phyloP scores from a whole-genome alignment of 768 basidiomycete genomes.

The Mycena amicta region DNA sequence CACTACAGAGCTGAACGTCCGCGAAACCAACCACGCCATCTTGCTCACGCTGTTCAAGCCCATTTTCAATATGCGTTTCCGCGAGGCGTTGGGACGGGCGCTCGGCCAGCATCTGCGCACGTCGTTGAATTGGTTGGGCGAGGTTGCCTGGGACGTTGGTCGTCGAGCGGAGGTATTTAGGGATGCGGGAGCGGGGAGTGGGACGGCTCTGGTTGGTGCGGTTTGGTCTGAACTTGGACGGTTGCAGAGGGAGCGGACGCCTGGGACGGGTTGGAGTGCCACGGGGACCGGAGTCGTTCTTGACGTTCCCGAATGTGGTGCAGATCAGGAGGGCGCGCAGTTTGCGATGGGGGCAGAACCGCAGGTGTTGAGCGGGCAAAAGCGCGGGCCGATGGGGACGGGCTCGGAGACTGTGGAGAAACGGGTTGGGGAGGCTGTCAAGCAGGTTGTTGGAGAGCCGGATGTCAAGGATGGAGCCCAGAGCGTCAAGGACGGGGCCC shows the following conservation, averaged over 20 bases:
- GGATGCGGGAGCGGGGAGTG: constrained; percentile 59
- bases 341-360: constrained; percentile 77
- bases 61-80: constrained; percentile 55
- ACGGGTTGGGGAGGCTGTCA: constrained; percentile 32
- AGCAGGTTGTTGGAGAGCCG: constrained; percentile 24
- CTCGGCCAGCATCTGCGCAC: constrained; percentile 57
- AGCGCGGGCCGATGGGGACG: constrained; percentile 66
- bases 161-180: constrained; percentile 63
- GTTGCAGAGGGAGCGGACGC: constrained; percentile 41
- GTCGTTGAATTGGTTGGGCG: constrained; percentile 55
- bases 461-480: constrained; percentile 9
- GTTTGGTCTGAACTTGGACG: constrained; percentile 72
- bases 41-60: constrained; percentile 66
- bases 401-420: constrained; percentile 46
- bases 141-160: constrained; percentile 59
- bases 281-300: constrained; percentile 69
- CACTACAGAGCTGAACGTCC: constrained; percentile 55
- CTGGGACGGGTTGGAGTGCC: constrained; percentile 47
- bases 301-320: constrained; percentile 38
- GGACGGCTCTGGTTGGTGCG: constrained; percentile 55
- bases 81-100: constrained; percentile 61
- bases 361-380: constrained; percentile 68
- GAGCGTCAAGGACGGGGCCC: constrained; percentile 27
- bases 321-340: constrained; percentile 31
- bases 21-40: constrained; percentile 65